Evolutionary conservation across 2,329 filamentous ascomycete species (phyloP).

Genomic region (Alternaria dauci): DNA sequence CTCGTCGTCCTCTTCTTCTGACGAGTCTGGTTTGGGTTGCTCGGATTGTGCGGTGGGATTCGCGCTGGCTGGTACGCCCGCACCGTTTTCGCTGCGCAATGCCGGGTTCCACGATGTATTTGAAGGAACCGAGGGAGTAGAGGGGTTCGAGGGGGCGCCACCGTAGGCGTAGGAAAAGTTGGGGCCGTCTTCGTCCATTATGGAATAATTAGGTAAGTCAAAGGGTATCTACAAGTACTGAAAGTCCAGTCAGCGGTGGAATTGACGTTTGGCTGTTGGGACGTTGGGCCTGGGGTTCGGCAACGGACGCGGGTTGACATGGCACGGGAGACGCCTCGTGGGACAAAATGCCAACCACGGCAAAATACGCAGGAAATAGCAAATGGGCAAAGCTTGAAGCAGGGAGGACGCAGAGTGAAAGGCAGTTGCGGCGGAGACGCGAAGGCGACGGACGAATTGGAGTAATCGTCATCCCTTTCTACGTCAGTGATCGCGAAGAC

Average conservation of each 20-base stretch:
- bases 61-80: slow-evolving; percentile 16
- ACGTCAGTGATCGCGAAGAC: slow-evolving; percentile 12
- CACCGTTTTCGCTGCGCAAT: slow-evolving; percentile 55
- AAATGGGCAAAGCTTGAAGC: neutral
- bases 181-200: slow-evolving; percentile 50
- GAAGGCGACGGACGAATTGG: slow-evolving; percentile 12
- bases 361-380: neutral
- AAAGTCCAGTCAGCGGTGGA: slow-evolving; percentile 33
- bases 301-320: slow-evolving; percentile 13
- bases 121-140: slow-evolving; percentile 41
- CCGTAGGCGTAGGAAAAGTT: slow-evolving; percentile 53
- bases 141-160: slow-evolving; percentile 28
- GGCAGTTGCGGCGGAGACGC: slow-evolving; percentile 7
- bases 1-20: slow-evolving; percentile 31
- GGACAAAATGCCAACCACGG: slow-evolving; percentile 1
- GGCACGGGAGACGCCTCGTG: slow-evolving; percentile 10
- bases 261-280: slow-evolving; percentile 2
- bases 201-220: slow-evolving; percentile 36
- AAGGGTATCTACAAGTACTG: slow-evolving; percentile 50
- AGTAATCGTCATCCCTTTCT: slow-evolving; percentile 35
- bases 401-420: neutral
- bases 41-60: slow-evolving; percentile 23
- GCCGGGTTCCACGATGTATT: slow-evolving; percentile 65
- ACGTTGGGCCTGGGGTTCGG: slow-evolving; percentile 19
- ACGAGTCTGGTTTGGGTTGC: slow-evolving; percentile 25